Evolutionary conservation across 148 eudicot species (phyloP).

Genomic region (Euryodendron excelsum): DNA sequence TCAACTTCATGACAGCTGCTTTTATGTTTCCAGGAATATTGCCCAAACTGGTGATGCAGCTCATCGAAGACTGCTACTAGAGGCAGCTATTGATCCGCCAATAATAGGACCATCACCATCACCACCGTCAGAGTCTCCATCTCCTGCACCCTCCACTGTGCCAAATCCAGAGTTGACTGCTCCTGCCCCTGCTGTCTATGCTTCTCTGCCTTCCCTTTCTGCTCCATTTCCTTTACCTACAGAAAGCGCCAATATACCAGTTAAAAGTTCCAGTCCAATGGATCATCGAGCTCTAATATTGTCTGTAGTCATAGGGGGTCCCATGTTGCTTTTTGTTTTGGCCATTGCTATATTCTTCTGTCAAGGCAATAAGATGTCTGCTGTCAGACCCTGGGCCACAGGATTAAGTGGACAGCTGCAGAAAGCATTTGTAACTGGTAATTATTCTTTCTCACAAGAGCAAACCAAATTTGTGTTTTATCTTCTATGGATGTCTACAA

Average conservation of each 20-base stretch:
- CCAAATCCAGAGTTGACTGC: no score
- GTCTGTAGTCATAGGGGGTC: slow-evolving; percentile 31
- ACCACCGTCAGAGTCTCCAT: not conserved
- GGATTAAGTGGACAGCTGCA: slow-evolving; percentile 77
- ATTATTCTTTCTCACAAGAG: not conserved
- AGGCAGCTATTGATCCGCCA: not conserved
- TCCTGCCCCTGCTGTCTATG: not conserved
- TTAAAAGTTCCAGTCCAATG: not conserved
- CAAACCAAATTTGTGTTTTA: not conserved
- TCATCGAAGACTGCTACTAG: slow-evolving; percentile 34
- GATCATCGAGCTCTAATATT: slow-evolving; percentile 23
- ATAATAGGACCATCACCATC: not conserved
- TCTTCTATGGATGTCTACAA: not conserved
- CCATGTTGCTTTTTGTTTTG: slow-evolving; percentile 30
- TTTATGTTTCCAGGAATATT: slow-evolving; percentile 26
- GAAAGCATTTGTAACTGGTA: slow-evolving; percentile 74
- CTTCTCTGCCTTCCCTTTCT: slow-evolving; percentile 17
- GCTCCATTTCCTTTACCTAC: slow-evolving; percentile 2
- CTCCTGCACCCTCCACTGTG: no score
- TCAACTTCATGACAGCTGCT: slow-evolving; percentile 11
- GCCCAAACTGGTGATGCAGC: slow-evolving; percentile 15
- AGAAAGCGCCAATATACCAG: not conserved
- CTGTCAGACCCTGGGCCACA: slow-evolving; percentile 53
- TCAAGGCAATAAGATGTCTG: slow-evolving; percentile 36
- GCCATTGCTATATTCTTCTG: slow-evolving; percentile 30